Base-by-base conservation (phyloP, 2,329 filamentous ascomycete species). In the Botrytis aclada region DNA sequence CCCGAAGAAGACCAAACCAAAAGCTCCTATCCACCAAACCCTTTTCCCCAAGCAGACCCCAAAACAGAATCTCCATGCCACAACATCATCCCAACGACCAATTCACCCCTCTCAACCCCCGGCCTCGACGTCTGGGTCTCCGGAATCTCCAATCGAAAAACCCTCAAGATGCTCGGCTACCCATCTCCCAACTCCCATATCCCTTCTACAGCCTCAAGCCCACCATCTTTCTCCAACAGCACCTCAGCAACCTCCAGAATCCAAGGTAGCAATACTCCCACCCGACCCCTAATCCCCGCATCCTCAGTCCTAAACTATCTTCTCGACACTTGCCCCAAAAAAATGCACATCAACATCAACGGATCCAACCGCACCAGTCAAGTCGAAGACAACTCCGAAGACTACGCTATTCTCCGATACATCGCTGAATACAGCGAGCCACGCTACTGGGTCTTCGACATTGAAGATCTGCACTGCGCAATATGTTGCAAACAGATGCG, bases 391-490 rank as follows among this genome's bases (percentile, higher is more conserved):
- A 32, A 34, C 1, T 72, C 70, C 7, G 63, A 60, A 29, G 70
- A 72, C 18, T 72, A 69, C 29, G 41, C 54, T 3, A 43, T 47
- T 2, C 54, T 72, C 25, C 51, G 32, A 4, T 41, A 29, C 2
- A 43, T 69, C 25, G 47, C 61, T 3, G 22, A 54, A 10, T 43
- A 45, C 3, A 9, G n/a, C n/a, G 41, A 47, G 14, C n/a, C 51
- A 1, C 32, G 56, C 4, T 72, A 54, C 18, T 74, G 70, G 70
- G 65, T 62, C 1, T 72, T 74, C 20, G 54, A 65, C 32, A 69
- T 72, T 32, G 73, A 74, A 20, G 62, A 74, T 72, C n/a, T 72
- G 6, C 45, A 72, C 8, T 74, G 73, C 4, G 32, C 37, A 1
- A 29, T 25, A 12, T 74, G 73, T 34, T 43, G 41, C 20, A 69